A percentile compares a stretch with the other conserved stretches of the same genome.
Evolutionary conservation across 768 basidiomycete genomes (phyloP).

Genomic region (Mycena rebaudengoi): DNA sequence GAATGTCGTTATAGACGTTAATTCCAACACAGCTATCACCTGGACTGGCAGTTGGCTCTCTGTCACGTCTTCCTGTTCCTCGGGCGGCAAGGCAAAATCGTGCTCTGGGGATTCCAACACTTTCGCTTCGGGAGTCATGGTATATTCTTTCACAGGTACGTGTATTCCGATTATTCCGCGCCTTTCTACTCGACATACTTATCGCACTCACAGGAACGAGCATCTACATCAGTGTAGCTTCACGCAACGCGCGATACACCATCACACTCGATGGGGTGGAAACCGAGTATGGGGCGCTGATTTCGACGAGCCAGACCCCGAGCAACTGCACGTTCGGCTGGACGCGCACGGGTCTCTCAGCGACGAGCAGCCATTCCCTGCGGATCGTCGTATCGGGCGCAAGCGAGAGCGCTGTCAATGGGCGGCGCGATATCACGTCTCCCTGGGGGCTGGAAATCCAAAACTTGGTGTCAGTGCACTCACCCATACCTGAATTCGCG

Average conservation of each 20-base stretch:
- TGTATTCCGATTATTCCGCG: not conserved
- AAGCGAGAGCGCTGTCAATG: not conserved
- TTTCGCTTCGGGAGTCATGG: not conserved
- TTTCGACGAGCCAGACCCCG: not conserved
- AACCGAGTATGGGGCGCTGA: not conserved
- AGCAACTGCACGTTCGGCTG: slow-evolving; percentile 13
- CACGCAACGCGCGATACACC: not conserved
- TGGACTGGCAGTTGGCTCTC: not conserved
- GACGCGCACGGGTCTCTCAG: not conserved
- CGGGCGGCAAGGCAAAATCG: not conserved
- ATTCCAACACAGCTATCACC: not conserved
- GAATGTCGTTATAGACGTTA: slow-evolving; percentile 4
- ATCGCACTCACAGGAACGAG: not conserved
- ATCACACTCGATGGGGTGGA: not conserved
- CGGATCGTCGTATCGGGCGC: not conserved
- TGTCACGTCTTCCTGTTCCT: not conserved
- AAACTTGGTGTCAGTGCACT: not conserved
- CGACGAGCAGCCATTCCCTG: not conserved
- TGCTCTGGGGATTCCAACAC: not conserved
- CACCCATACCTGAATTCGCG: not conserved
- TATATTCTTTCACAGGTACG: not conserved
- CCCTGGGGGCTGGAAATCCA: not conserved
- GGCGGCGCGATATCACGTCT: not conserved
- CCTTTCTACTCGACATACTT: not conserved
- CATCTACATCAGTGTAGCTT: slow-evolving; percentile 5